A percentile compares a stretch with the other conserved stretches of the same genome.
Evolutionary conservation across 148 eudicot genomes (phyloP).

Genomic region (Pharnaceum exiguum): DNA sequence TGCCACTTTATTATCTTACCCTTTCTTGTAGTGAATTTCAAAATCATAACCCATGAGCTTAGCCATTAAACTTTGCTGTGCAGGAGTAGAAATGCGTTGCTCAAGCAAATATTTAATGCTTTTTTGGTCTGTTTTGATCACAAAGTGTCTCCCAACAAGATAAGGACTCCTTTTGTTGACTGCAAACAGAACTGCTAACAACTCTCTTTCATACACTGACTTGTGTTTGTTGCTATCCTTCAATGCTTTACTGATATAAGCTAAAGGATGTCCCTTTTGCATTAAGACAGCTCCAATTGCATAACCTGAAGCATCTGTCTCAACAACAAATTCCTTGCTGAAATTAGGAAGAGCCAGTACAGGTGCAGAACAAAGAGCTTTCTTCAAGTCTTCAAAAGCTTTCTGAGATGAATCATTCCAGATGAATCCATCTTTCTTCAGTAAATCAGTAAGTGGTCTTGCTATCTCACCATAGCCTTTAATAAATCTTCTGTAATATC

Average conservation of each 20-base stretch:
- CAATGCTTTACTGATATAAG: background rate
- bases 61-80: slow-evolving; percentile 2
- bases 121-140: background rate
- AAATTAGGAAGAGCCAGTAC: slow-evolving; percentile 15
- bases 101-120: background rate
- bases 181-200: background rate
- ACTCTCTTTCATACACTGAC: slow-evolving; percentile 8
- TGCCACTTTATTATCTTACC: background rate
- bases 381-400: background rate
- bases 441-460: background rate
- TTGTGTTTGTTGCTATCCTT: background rate
- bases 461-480: background rate
- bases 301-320: background rate
- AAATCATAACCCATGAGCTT: slow-evolving; percentile 9
- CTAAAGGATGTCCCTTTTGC: background rate
- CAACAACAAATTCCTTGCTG: background rate
- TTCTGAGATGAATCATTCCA: slow-evolving; percentile 5
- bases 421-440: background rate
- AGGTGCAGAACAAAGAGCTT: background rate
- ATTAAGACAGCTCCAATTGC: background rate
- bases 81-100: background rate
- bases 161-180: background rate
- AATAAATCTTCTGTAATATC: too few relatives aligned
- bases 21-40: slow-evolving; percentile 11
- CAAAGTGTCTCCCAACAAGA: background rate